Evolutionary conservation across 495 filamentous ascomycete species (phyloP), one percentile per base, ranked within the genome.

Genomic region (Rhypophila decipiens): DNA sequence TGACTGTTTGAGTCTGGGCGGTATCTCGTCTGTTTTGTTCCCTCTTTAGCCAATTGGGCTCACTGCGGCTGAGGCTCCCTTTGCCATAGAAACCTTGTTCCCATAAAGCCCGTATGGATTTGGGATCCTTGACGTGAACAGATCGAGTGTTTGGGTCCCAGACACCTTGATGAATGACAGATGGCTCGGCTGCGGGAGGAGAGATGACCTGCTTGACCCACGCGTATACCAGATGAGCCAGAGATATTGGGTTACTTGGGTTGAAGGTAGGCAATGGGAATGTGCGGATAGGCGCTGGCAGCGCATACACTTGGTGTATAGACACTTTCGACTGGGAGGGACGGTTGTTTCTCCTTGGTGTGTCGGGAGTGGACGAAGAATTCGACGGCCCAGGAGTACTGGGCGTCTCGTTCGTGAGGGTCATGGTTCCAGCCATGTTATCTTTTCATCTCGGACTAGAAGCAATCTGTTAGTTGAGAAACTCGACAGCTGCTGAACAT

Each of bases 71-170:
- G 49, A 97, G 72, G 44, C 70, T 88, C 39, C 93, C 93, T 66
- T 95, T 96, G 36, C 93, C 93, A 63, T 88, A 99, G 66, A 97
- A 97, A 1, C 93, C 93, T 60, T 87, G 83, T 62, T 95, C 85
- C 93, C 93, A 99, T 22, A 99, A 68, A 8, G 83, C 86, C 31
- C 84, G 77, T 39, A 94, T 83, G 2, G 87, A 78, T 27, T 70
- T 71, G 35, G 78, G 68, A 57, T 96, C 85, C 10, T 82, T 88
- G 29, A 99, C 79, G 64, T 96, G 89, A 3, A 97, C 76, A 3
- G 89, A 88, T 2, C 84, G 76, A 11, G 90, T 94, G 46, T 84
- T 81, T 1, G 76, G 67, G 29, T 87, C 87, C 71, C 91, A 96
- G 55, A 78, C 76, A 27, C 82, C 90, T 35, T 78, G 71, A 59